Base-by-base conservation (phyloP, 371 early-diverging fungal genomes). In the Funneliformis caledonium region DNA sequence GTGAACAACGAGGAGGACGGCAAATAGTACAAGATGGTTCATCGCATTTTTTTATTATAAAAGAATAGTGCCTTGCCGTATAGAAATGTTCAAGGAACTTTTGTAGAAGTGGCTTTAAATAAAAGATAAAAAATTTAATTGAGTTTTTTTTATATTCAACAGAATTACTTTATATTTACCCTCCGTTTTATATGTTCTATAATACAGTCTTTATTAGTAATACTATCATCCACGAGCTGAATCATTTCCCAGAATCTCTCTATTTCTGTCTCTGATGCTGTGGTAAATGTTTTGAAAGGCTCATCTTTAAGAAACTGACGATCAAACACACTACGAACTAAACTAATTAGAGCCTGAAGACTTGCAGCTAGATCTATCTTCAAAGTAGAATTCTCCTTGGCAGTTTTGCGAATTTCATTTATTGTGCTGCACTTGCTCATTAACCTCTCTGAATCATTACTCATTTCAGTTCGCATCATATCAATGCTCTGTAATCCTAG, bases 21-120 rank as follows among this genome's bases (percentile, higher is more conserved):
- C 9, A 67, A 42, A 67, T 67, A 16, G 19, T 19, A 67, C 65
- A 65, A 37, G 2, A 4, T 33, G 31, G 5, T 12, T 65, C 2
- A 65, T 4, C 42, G 12, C 65, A 65, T 37, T 65, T 65, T 65
- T 67, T 67, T 67, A 67, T 67, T 5, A 16, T 67, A 67, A 67
- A 67, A 7, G 16, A 67, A 14, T 67, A 67, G 42, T 67, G 43
- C 6, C 19, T 67, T 42, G 16, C 16, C 2, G 4, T 67, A 43
- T 6, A 67, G 6, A 4, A 42, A 19, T 67, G 11, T 14, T 67
- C 43, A 14, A 67, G 42, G 9, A 67, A 67, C 4, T 42, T 67
- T n/a, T 67, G 33, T 37, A 67, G 43, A 7, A 7, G 19, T 42
- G 43, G 67, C 43, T 67, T 67, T 67, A 42, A 62, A 26, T 14